These are phyloP conservation scores for Clonostachys rosea DNA, from an alignment of 2,329 filamentous ascomycete species.

Conservation along the genomic window DNA sequence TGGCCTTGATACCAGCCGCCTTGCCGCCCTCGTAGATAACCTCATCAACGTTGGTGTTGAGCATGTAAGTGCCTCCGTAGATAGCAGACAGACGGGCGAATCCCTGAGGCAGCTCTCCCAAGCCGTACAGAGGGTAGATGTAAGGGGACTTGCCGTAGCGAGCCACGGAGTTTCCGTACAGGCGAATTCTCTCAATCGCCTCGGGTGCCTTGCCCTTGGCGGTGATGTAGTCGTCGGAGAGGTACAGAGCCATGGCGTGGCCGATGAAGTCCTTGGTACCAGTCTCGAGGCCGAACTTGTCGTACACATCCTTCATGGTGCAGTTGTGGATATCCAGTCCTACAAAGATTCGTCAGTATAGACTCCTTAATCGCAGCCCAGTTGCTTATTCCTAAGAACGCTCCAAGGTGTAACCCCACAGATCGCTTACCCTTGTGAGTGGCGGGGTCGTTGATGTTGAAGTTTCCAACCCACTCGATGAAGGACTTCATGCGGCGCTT, in stretches of 20 bases:
- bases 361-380: not conserved
- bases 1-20: constrained; percentile 94
- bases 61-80: constrained; percentile 98
- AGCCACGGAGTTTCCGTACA: constrained; percentile 97
- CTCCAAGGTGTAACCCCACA: not conserved
- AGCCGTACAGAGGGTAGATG: constrained; percentile 97
- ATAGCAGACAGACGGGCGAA: constrained; percentile 97
- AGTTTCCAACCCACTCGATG: constrained; percentile 89
- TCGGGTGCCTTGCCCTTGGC: constrained; percentile 71
- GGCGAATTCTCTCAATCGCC: constrained; percentile 83
- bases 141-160: constrained; percentile 98
- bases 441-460: constrained; percentile 73
- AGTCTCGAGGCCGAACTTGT: constrained; percentile 91
- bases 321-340: constrained; percentile 74
- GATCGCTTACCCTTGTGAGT: constrained; percentile 77
- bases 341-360: constrained; percentile 20
- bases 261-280: constrained; percentile 93
- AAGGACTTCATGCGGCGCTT: constrained; percentile 97
- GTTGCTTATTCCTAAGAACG: not conserved
- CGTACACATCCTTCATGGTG: constrained; percentile 98
- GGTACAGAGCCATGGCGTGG: constrained; percentile 96
- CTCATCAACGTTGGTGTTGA: constrained; percentile 93
- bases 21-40: constrained; percentile 79
- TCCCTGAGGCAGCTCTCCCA: constrained; percentile 94
- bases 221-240: constrained; percentile 82